Percentiles rank a stretch among this genome's conserved stretches.
Conservation (phyloP, 2,329 filamentous ascomycete genomes). For the Sporothrix mexicana region DNA sequence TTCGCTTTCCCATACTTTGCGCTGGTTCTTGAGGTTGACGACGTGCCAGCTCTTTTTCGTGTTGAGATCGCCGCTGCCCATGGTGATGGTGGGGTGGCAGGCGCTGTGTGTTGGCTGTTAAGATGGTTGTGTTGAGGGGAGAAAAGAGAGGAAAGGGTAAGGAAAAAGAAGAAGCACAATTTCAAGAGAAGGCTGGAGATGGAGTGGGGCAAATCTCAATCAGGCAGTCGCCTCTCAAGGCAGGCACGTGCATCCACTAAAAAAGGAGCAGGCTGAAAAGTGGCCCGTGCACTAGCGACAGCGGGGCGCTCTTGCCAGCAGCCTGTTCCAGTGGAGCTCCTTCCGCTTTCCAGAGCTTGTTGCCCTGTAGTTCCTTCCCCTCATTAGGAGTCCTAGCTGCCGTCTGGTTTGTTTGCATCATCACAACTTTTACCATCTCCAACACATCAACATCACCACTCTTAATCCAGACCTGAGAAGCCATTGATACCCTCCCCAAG, state of each 20-base stretch:
- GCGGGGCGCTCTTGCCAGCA: conserved; percentile 24
- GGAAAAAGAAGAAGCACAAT: not conserved
- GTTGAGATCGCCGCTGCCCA: conserved; percentile 91
- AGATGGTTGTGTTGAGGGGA: not conserved
- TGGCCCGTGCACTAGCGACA: conserved; percentile 32
- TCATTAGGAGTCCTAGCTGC: conserved; percentile 2
- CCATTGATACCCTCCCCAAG: not conserved
- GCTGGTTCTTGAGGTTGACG: conserved; percentile 86
- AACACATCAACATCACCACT: not conserved
- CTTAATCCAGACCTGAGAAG: no score
- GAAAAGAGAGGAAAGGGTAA: not conserved
- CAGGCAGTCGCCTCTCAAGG: conserved; percentile 7
- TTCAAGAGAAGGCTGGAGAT: conserved; percentile 3
- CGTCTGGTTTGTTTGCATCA: not conserved
- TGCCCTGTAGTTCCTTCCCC: conserved; percentile 12
- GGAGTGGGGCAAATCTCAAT: not conserved
- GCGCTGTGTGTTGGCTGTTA: not conserved
- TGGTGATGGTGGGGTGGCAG: conserved; percentile 46
- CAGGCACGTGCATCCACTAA: conserved; percentile 16
- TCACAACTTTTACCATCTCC: not conserved
- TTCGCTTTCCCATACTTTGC: conserved; percentile 88
- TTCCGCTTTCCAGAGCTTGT: conserved; percentile 25
- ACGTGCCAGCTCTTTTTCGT: conserved; percentile 97
- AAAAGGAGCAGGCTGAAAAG: conserved; percentile 28
- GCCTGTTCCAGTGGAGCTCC: conserved; percentile 20